These are phyloP conservation scores for Sarocladiaceae sp. DNA, from an alignment of 2,329 filamentous ascomycete genomes.

Conservation along the genomic window DNA sequence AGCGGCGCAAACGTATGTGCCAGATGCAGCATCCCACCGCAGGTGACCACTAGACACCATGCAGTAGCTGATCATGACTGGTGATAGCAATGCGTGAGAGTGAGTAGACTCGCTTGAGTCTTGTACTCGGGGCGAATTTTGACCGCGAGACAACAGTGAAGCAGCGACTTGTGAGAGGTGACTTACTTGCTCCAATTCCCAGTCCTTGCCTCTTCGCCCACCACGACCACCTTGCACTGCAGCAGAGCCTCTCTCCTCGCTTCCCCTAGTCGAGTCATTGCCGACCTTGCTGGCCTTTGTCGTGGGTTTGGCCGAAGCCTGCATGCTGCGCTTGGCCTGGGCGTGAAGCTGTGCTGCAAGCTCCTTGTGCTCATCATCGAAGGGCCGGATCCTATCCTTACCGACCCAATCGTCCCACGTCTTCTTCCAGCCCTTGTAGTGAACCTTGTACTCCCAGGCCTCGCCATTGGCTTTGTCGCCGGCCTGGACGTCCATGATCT, in stretches of 20 bases:
- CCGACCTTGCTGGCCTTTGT: constrained; percentile 38
- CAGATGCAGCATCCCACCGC: no score
- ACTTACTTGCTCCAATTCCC: constrained; percentile 74
- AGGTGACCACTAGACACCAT: no score
- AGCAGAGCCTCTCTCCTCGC: constrained; percentile 66
- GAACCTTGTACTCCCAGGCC: constrained; percentile 81
- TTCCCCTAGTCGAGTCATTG: constrained; percentile 54
- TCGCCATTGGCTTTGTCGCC: constrained; percentile 64
- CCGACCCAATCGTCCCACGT: constrained; percentile 99
- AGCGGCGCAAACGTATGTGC: no score
- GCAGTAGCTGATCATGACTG: no score
- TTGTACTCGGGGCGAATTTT: no score
- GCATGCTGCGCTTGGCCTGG: constrained; percentile 57
- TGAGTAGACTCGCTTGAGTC: no score
- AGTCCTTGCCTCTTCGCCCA: constrained; percentile 69
- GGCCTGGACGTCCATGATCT: constrained; percentile 70
- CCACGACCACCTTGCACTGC: constrained; percentile 58
- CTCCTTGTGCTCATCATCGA: constrained; percentile 91
- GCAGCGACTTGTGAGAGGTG: constrained; percentile 14
- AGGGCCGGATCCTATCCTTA: constrained; percentile 87
- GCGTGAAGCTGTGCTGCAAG: constrained; percentile 68
- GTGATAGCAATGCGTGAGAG: no score
- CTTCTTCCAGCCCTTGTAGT: constrained; percentile 99
- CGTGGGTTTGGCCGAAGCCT: constrained; percentile 45
- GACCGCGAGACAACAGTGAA: constrained; percentile 9